Conservation (phyloP, 2,329 filamentous ascomycete genomes). For the Neoscytalidium dimidiatum region DNA sequence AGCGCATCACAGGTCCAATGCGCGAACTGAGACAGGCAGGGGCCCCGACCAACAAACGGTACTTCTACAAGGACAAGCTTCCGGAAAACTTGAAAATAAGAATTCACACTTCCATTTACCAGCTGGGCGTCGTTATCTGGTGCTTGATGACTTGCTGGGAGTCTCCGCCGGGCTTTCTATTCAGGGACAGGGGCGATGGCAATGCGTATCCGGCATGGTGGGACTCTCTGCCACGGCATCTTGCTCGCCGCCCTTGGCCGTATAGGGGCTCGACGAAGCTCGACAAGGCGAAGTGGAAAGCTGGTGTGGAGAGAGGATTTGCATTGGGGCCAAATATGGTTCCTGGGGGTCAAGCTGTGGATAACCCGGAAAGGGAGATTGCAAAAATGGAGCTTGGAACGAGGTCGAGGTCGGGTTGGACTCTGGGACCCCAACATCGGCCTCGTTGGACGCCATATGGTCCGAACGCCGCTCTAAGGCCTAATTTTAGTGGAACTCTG, state of each 20-base stretch:
- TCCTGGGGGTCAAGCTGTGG: too few species aligned
- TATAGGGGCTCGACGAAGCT: neutral
- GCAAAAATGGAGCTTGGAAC: accelerated
- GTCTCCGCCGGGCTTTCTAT: neutral
- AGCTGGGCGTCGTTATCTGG: neutral
- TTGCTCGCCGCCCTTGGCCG: neutral
- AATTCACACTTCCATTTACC: neutral
- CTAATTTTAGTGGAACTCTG: neutral
- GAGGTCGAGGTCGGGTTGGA: neutral
- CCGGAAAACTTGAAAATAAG: neutral
- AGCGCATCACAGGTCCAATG: neutral
- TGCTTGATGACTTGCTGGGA: neutral
- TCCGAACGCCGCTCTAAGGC: neutral
- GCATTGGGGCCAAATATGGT: neutral
- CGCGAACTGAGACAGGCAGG: neutral
- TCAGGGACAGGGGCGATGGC: neutral
- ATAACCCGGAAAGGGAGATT: too few species aligned
- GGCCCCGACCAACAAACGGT: neutral
- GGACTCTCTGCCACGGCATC: neutral
- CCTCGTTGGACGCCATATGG: neutral
- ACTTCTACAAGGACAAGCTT: neutral
- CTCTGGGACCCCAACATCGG: too few species aligned
- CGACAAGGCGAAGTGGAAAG: neutral
- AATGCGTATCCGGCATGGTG: neutral
- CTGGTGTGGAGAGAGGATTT: neutral